phyloP scores from a whole-genome alignment of 225 moss, liverwort and hornwort species.

The Thuidium tamariscinum region DNA sequence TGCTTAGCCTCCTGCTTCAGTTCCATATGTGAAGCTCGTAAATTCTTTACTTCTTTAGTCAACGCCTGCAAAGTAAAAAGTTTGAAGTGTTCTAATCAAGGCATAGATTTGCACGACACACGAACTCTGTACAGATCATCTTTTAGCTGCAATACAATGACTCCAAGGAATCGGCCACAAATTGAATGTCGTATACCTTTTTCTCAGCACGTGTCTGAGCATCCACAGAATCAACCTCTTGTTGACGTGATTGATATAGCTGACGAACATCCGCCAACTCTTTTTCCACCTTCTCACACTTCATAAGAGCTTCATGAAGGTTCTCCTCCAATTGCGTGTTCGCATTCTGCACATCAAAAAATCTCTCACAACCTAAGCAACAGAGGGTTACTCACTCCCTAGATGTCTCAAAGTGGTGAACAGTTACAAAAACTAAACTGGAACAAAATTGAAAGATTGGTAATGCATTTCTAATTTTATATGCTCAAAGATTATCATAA shows the following conservation, averaged over 20 bases:
- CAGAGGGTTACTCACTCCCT: neutral
- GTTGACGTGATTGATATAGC: constrained; percentile 46
- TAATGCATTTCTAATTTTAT: neutral
- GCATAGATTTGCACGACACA: neutral
- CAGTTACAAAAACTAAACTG: neutral
- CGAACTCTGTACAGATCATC: neutral
- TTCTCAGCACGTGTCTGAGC: constrained; percentile 72
- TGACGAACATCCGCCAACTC: constrained; percentile 48
- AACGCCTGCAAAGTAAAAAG: constrained; percentile 26
- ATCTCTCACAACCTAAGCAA: neutral
- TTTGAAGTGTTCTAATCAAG: neutral
- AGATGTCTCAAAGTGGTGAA: neutral
- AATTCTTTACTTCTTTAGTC: constrained; percentile 75
- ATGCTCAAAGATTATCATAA: neutral
- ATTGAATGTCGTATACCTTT: constrained; percentile 31
- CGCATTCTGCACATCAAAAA: constrained; percentile 33
- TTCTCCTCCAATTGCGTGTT: constrained; percentile 45
- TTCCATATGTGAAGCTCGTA: constrained; percentile 62
- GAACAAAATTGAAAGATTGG: neutral
- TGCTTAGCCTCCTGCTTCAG: constrained; percentile 60
- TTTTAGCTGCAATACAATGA: neutral
- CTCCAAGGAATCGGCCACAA: neutral
- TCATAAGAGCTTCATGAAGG: constrained; percentile 35
- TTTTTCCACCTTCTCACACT: constrained; percentile 49
- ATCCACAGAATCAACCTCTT: constrained; percentile 61